Conservation (phyloP, 2,329 filamentous ascomycete genomes). For the Calonectria hawksworthii region DNA sequence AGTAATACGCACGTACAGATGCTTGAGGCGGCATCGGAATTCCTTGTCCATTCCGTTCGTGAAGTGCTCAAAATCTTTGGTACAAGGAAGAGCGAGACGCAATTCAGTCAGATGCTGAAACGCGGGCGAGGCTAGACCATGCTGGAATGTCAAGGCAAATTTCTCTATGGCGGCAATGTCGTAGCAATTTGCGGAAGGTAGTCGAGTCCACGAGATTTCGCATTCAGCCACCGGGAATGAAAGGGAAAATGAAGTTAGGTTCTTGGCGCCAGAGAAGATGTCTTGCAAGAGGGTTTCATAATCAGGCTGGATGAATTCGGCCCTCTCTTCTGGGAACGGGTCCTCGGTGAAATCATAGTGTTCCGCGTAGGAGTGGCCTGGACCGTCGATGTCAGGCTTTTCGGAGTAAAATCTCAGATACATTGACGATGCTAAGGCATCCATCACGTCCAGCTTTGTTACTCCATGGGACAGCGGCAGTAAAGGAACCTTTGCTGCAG, state of each 20-base stretch:
- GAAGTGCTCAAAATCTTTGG: not conserved
- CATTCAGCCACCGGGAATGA: not conserved
- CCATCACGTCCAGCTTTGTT: not conserved
- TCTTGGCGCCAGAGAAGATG: not conserved
- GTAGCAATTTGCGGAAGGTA: not conserved
- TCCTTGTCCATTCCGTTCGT: not conserved
- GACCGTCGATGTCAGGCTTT: not conserved
- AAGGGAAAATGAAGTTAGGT: not conserved
- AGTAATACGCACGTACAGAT: not conserved
- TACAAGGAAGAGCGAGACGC: not conserved
- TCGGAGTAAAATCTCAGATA: not conserved
- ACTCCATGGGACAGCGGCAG: not conserved
- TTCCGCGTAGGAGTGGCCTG: not conserved
- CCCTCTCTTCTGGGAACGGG: not conserved
- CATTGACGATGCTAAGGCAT: not conserved
- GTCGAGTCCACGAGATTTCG: not conserved
- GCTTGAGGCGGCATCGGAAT: not conserved
- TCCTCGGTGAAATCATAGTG: not conserved
- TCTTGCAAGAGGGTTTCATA: not conserved
- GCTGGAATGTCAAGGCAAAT: not conserved
- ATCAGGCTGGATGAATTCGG: not conserved
- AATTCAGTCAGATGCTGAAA: not conserved
- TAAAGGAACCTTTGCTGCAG: not conserved
- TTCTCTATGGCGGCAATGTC: not conserved
- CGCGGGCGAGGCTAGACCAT: not conserved